phyloP scores from a whole-genome alignment of 2,329 filamentous ascomycete species.

The Penicillium sp. region DNA sequence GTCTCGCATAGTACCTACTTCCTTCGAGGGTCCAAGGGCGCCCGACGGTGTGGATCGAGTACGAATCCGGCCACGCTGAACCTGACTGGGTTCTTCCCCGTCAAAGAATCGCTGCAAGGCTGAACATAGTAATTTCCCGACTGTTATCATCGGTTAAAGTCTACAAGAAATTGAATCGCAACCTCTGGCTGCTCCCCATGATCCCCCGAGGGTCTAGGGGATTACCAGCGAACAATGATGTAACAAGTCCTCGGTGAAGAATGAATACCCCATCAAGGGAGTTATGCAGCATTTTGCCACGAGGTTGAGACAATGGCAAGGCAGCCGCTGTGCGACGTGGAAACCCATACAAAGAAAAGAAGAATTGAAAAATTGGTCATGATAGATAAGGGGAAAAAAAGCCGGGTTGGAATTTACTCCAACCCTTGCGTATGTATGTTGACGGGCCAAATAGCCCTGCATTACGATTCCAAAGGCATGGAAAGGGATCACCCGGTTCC shows the following conservation, averaged over 20 bases:
- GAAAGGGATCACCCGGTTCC: constrained; percentile 20
- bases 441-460: background rate
- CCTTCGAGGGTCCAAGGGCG: constrained; percentile 20
- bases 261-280: background rate
- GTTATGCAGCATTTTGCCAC: background rate
- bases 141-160: constrained; percentile 12
- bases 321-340: background rate
- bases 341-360: background rate
- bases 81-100: constrained; percentile 7
- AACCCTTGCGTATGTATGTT: constrained; percentile 11
- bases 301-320: background rate
- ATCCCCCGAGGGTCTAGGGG: background rate
- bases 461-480: constrained; percentile 12
- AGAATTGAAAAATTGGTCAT: background rate
- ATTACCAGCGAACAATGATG: background rate
- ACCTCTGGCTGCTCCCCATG: background rate
- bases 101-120: constrained; percentile 8
- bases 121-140: background rate
- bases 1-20: constrained; percentile 22
- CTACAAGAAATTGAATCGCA: constrained; percentile 7
- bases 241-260: background rate
- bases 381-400: background rate
- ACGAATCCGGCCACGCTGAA: constrained; percentile 13
- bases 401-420: constrained; percentile 6
- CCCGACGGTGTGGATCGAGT: constrained; percentile 24